Percentiles rank a stretch among this genome's conserved stretches.
Evolutionary conservation across 1,284 basidiomycete species (phyloP).

Genomic region (Ustilago esculenta): DNA sequence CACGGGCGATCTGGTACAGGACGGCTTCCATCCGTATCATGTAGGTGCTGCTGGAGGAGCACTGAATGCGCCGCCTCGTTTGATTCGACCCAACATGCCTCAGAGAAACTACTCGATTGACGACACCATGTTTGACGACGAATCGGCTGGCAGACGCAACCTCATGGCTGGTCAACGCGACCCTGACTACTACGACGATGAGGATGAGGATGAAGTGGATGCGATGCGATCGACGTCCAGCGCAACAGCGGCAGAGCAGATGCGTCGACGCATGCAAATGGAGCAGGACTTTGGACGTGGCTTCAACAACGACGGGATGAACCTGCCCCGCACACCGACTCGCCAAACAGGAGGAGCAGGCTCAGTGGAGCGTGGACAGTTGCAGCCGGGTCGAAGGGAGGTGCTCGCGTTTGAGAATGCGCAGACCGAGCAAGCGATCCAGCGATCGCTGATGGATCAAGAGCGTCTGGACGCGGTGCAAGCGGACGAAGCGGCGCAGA

Average conservation of each 20-base stretch:
- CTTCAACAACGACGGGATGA: neutral
- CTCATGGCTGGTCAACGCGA: constrained; percentile 30
- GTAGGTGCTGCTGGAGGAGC: constrained; percentile 19
- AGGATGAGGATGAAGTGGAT: constrained; percentile 6
- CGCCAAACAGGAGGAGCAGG: constrained; percentile 3
- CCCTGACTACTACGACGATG: constrained; percentile 24
- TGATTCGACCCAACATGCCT: constrained; percentile 36
- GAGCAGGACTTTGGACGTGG: constrained; percentile 32
- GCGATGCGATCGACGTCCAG: constrained; percentile 12
- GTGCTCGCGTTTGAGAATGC: constrained; percentile 26
- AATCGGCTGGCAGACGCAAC: constrained; percentile 36
- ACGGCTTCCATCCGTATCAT: constrained; percentile 37
- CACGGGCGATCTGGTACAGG: constrained; percentile 33
- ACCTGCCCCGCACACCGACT: constrained; percentile 13
- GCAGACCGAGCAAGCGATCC: constrained; percentile 42
- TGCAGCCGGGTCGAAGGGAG: constrained; percentile 19
- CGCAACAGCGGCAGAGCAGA: constrained; percentile 25
- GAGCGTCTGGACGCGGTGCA: constrained; percentile 13
- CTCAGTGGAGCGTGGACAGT: neutral
- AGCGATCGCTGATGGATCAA: constrained; percentile 39
- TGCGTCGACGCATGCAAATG: constrained; percentile 37
- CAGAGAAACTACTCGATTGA: constrained; percentile 46
- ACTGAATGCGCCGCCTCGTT: constrained; percentile 38
- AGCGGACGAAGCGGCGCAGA: constrained; percentile 37
- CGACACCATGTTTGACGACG: constrained; percentile 47